Evolutionary conservation across 2,329 filamentous ascomycete species (phyloP).

Genomic region (Penicillium sp.): DNA sequence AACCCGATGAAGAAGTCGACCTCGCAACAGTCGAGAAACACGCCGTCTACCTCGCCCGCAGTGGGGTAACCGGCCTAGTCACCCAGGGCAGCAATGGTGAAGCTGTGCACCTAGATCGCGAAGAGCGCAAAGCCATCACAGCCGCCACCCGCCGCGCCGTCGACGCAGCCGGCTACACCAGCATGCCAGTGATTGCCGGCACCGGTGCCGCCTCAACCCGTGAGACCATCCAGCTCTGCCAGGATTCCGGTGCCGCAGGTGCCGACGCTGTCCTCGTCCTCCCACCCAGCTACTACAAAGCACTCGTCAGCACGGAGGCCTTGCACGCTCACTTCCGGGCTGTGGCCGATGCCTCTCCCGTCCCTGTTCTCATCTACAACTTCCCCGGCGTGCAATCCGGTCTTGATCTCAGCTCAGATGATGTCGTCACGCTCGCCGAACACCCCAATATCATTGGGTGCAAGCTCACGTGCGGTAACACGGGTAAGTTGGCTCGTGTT

Average conservation of each 20-base stretch:
- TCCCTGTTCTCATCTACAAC: constrained; percentile 72
- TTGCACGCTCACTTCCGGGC: constrained; percentile 64
- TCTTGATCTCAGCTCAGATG: constrained; percentile 66
- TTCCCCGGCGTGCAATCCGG: constrained; percentile 68
- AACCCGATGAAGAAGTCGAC: constrained; percentile 66
- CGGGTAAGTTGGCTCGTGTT: constrained; percentile 69
- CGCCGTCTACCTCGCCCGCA: constrained; percentile 67
- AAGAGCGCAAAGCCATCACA: constrained; percentile 69
- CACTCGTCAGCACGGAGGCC: constrained; percentile 62
- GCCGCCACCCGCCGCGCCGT: constrained; percentile 68
- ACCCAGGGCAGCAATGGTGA: constrained; percentile 82
- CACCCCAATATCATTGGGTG: constrained; percentile 68
- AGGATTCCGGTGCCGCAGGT: constrained; percentile 66
- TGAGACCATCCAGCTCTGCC: constrained; percentile 69
- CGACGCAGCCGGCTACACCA: constrained; percentile 62
- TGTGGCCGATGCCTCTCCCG: constrained; percentile 59
- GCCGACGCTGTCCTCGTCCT: constrained; percentile 75
- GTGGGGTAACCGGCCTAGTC: constrained; percentile 71
- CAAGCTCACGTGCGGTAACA: constrained; percentile 72
- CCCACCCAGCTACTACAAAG: constrained; percentile 73
- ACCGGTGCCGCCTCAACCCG: constrained; percentile 71
- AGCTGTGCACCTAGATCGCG: constrained; percentile 72
- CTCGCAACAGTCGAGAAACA: constrained; percentile 57
- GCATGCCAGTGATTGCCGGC: constrained; percentile 73
- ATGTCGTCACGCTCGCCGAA: constrained; percentile 57